phyloP scores from a whole-genome alignment of 495 filamentous ascomycete species.

The Beverwykella pulmonaria region DNA sequence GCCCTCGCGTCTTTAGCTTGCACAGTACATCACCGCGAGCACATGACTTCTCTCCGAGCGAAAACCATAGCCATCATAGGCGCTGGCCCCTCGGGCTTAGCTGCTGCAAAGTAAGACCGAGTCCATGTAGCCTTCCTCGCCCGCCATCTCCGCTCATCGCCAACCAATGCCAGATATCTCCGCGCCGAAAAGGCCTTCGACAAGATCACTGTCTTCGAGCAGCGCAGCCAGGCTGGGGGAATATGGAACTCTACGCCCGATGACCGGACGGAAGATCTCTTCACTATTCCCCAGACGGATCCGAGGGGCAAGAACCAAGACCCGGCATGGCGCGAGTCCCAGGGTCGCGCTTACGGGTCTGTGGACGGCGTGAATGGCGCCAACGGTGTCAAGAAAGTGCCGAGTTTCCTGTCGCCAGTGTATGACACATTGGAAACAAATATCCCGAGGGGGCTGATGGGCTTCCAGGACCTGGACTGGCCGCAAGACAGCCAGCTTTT shows the following conservation, averaged over 20 bases:
- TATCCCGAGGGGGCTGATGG: constrained; percentile 81
- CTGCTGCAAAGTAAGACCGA: constrained; percentile 59
- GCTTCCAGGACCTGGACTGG: constrained; percentile 72
- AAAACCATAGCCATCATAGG: constrained; percentile 67
- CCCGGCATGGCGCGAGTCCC: constrained; percentile 20
- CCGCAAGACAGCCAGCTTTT: constrained; percentile 67
- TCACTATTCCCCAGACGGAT: constrained; percentile 46
- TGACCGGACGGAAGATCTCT: constrained; percentile 27
- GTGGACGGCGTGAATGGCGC: constrained; percentile 9
- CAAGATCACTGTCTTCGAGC: constrained; percentile 78
- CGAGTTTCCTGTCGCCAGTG: constrained; percentile 68
- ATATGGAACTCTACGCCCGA: constrained; percentile 75
- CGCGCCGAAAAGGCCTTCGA: constrained; percentile 71
- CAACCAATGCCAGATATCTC: constrained; percentile 74
- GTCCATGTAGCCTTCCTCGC: too few relatives aligned
- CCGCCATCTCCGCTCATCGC: too few relatives aligned
- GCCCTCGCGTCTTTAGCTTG: background rate
- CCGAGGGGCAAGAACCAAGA: constrained; percentile 35
- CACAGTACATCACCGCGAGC: background rate
- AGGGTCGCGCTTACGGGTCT: constrained; percentile 23
- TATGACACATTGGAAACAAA: constrained; percentile 85
- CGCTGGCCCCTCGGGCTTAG: constrained; percentile 69
- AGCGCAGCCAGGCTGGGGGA: constrained; percentile 72
- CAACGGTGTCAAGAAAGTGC: constrained; percentile 28
- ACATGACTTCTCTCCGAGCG: constrained; percentile 42